A percentile compares a stretch with the other conserved stretches of the same genome.
These are phyloP conservation scores for Hippophae tibetana DNA, from an alignment of 306 rosid genomes.

Conservation along the genomic window DNA sequence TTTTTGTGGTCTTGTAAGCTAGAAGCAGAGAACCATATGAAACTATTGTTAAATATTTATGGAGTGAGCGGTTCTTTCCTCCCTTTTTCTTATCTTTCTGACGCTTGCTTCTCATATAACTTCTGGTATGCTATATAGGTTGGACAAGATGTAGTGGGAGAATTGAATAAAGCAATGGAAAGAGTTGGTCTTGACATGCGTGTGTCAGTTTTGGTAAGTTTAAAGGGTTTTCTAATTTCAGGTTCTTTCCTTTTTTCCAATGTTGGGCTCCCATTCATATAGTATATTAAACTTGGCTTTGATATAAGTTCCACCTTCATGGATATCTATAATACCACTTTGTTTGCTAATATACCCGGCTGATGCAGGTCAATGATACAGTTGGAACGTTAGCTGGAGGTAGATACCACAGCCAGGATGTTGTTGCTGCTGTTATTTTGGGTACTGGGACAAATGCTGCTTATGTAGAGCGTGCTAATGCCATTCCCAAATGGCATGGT, in stretches of 20 bases:
- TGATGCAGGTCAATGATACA: slow-evolving; percentile 84
- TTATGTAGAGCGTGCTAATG: slow-evolving; percentile 71
- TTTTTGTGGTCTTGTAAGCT: too few species aligned
- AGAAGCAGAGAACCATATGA: too few species aligned
- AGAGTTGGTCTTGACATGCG: slow-evolving; percentile 81
- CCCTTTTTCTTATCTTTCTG: slow-evolving; percentile 5
- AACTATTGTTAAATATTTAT: too few species aligned
- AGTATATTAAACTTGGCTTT: too few species aligned
- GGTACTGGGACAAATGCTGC: slow-evolving; percentile 99
- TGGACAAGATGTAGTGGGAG: slow-evolving; percentile 87
- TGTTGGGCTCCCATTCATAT: not conserved
- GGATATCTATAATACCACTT: too few species aligned
- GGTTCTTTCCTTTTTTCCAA: slow-evolving; percentile 5
- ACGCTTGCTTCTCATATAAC: slow-evolving; percentile 1
- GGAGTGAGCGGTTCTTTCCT: not conserved
- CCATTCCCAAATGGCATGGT: slow-evolving; percentile 96
- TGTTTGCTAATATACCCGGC: slow-evolving; percentile 17
- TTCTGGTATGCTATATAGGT: slow-evolving; percentile 44
- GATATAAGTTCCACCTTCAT: too few species aligned
- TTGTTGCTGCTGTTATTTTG: slow-evolving; percentile 78
- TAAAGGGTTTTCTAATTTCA: not conserved
- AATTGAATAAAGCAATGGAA: slow-evolving; percentile 63
- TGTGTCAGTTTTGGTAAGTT: slow-evolving; percentile 74
- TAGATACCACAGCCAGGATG: slow-evolving; percentile 62
- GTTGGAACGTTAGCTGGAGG: slow-evolving; percentile 93